A percentile compares a stretch with the other conserved stretches of the same genome.
These are phyloP conservation scores for Colletotrichum higginsianum DNA, from an alignment of 2,329 filamentous ascomycete species.

Conservation along the genomic window DNA sequence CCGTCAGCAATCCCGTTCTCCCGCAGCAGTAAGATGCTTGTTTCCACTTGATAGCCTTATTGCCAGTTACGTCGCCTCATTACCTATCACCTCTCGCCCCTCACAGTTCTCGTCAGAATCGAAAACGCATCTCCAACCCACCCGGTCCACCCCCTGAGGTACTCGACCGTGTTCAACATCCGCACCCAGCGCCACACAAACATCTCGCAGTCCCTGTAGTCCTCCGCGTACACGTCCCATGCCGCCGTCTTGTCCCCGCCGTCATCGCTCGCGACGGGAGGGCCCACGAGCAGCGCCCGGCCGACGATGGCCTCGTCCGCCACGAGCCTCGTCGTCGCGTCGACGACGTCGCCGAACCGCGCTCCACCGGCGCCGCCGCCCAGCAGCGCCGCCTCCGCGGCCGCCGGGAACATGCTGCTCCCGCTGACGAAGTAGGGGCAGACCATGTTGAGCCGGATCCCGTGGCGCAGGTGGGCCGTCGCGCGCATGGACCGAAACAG, in stretches of 20 bases:
- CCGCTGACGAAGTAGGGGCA: conserved; percentile 77
- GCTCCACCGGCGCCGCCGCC: conserved; percentile 65
- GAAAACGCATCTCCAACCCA: conserved; percentile 51
- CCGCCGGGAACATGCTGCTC: conserved; percentile 66
- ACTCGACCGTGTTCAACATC: conserved; percentile 66
- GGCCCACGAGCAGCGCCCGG: conserved; percentile 70
- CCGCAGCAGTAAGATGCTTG: background rate
- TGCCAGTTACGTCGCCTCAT: background rate
- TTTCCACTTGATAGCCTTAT: background rate
- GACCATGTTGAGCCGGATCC: conserved; percentile 76
- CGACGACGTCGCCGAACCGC: conserved; percentile 71
- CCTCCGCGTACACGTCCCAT: conserved; percentile 74
- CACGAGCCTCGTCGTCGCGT: conserved; percentile 73
- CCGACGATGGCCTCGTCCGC: conserved; percentile 72
- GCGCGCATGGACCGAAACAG: conserved; percentile 72
- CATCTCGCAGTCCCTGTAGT: conserved; percentile 69
- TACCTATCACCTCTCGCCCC: background rate
- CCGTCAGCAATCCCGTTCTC: background rate
- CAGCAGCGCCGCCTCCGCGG: conserved; percentile 64
- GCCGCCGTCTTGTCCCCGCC: conserved; percentile 56
- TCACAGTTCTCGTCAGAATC: conserved; percentile 4
- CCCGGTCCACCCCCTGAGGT: conserved; percentile 68
- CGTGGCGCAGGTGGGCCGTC: conserved; percentile 59
- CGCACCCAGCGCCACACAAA: conserved; percentile 69
- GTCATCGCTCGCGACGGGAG: conserved; percentile 57